Conservation (phyloP, 2,329 filamentous ascomycete species). For the Colletotrichum sp. region DNA sequence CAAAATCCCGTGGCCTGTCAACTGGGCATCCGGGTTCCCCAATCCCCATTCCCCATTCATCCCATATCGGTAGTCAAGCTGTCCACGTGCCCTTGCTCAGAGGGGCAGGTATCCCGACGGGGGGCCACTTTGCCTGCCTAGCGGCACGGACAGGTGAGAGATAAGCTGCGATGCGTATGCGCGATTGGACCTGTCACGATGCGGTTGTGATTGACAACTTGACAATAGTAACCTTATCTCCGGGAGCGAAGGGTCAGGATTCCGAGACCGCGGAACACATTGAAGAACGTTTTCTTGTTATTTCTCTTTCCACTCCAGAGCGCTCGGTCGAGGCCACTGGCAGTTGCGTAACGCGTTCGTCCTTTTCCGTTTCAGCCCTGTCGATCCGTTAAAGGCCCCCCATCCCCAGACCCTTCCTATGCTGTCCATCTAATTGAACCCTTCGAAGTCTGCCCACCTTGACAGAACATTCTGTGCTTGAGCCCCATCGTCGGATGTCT, state of each 20-base stretch:
- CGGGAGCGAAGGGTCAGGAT: neutral
- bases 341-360: neutral
- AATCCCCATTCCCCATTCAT: neutral
- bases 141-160: neutral
- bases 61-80: neutral
- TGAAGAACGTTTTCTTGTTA: neutral
- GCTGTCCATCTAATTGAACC: neutral
- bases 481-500: neutral
- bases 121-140: neutral
- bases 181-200: neutral
- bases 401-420: neutral
- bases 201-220: neutral
- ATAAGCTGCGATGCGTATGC: neutral
- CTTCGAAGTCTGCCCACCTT: neutral
- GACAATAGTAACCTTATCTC: neutral
- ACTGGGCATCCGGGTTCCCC: neutral
- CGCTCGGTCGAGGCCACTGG: neutral
- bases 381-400: neutral
- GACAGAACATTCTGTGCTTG: neutral
- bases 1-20: neutral
- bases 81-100: neutral
- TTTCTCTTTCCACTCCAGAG: neutral
- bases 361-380: slow-evolving; percentile 15
- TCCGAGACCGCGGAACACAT: neutral
- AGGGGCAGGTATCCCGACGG: neutral